Conservation (phyloP, 305 asterid genomes). For the Fraxinus paxiana region DNA sequence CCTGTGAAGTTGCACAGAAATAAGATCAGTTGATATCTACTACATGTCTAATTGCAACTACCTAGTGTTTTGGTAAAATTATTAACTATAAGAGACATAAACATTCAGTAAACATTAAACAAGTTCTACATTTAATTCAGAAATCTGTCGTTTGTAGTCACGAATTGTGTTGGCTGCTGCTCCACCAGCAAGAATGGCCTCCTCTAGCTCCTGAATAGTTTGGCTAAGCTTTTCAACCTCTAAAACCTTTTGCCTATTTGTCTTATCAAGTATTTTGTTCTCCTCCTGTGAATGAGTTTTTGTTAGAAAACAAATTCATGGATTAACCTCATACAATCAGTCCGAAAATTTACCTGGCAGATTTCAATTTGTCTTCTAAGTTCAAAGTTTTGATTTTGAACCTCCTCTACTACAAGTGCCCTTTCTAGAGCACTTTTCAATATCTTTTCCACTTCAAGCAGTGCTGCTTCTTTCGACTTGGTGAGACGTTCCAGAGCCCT, state of each 20-base stretch:
- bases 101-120: neutral
- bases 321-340: neutral
- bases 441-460: constrained; percentile 75
- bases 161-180: constrained; percentile 74
- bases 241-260: constrained; percentile 68
- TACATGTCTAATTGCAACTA: neutral
- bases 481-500: constrained; percentile 72
- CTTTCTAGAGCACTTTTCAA: constrained; percentile 70
- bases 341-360: constrained; percentile 46
- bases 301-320: neutral
- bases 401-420: constrained; percentile 76
- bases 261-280: constrained; percentile 75
- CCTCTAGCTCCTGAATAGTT: constrained; percentile 81
- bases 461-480: constrained; percentile 79
- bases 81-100: neutral
- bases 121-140: constrained; percentile 56
- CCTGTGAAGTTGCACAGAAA: constrained; percentile 40
- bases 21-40: constrained; percentile 11
- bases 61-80: neutral
- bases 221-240: constrained; percentile 87
- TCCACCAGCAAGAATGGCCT: constrained; percentile 86
- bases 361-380: constrained; percentile 77
- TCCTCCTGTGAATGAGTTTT: constrained; percentile 54
- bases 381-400: constrained; percentile 71
- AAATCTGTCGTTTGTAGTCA: constrained; percentile 61